phyloP scores from a whole-genome alignment of 2,329 filamentous ascomycete species.

The Triangularia setosa region DNA sequence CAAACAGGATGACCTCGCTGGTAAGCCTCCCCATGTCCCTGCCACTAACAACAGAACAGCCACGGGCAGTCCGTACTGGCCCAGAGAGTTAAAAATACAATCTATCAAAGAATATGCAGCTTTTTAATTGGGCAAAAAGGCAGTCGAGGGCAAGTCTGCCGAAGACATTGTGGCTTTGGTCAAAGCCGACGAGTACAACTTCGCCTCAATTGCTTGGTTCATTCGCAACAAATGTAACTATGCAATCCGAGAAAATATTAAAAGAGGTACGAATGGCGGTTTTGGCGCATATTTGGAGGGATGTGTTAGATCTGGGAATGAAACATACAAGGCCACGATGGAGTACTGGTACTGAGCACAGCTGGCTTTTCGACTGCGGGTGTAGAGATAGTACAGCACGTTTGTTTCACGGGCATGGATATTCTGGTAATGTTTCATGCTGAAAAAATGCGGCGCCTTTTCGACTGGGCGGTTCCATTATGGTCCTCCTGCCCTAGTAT shows the following conservation, averaged over 20 bases:
- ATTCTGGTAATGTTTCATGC: background rate
- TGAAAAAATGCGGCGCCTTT: too few relatives aligned
- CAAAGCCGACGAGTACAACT: slow-evolving; percentile 48
- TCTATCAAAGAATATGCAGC: slow-evolving; percentile 39
- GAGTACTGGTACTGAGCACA: slow-evolving; percentile 46
- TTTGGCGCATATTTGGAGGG: slow-evolving; percentile 42
- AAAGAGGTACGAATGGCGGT: slow-evolving; percentile 37
- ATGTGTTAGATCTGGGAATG: slow-evolving; percentile 40
- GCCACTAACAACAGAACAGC: too few relatives aligned
- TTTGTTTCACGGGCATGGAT: background rate
- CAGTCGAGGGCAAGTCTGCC: slow-evolving; percentile 33
- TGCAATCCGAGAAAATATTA: slow-evolving; percentile 36
- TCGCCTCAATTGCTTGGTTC: slow-evolving; percentile 52
- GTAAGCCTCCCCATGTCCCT: too few relatives aligned
- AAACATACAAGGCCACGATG: slow-evolving; percentile 31
- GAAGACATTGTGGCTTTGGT: slow-evolving; percentile 44
- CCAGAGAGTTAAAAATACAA: too few relatives aligned
- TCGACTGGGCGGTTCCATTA: too few relatives aligned
- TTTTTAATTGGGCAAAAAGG: slow-evolving; percentile 32
- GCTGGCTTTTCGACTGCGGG: slow-evolving; percentile 42
- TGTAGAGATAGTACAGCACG: slow-evolving; percentile 23
- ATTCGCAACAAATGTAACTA: slow-evolving; percentile 38
- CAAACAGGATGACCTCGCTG: too few relatives aligned
- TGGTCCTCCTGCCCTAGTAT: too few relatives aligned
- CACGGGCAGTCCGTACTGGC: too few relatives aligned